Conservation (phyloP, 1,284 basidiomycete species). For the Pascua sp. region DNA sequence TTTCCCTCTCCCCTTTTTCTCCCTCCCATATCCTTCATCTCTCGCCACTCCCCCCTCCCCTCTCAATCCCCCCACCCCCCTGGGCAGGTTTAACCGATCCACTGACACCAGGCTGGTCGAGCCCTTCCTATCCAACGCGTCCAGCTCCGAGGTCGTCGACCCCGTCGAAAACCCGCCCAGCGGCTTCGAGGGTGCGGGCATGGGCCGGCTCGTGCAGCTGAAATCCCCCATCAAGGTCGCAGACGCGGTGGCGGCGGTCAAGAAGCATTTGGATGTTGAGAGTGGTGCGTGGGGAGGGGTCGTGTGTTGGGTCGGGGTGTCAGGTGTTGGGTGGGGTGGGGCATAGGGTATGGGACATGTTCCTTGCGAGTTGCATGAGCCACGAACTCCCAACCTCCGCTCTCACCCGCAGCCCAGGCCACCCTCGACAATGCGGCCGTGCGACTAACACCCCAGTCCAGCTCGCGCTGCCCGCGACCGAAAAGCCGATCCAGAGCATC, state of each 20-base stretch:
- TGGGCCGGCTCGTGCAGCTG: constrained; percentile 66
- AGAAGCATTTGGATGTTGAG: constrained; percentile 62
- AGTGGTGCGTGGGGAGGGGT: constrained; percentile 58
- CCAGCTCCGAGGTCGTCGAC: constrained; percentile 25
- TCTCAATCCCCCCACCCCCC: no score
- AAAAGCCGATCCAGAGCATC: constrained; percentile 49
- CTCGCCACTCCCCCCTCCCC: no score
- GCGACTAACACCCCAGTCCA: constrained; percentile 59
- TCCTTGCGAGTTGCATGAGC: no score
- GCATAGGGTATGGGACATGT: no score
- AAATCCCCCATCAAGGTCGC: constrained; percentile 47
- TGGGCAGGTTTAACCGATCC: neutral
- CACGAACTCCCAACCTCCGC: no score
- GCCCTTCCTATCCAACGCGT: constrained; percentile 30
- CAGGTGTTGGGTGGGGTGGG: neutral
- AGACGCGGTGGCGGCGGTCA: constrained; percentile 64
- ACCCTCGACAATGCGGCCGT: no score
- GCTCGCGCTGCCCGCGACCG: constrained; percentile 58
- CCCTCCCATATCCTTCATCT: no score
- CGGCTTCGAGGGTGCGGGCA: constrained; percentile 55
- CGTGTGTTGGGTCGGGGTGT: neutral
- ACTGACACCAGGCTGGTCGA: constrained; percentile 36
- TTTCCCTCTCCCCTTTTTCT: no score
- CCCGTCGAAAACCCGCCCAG: constrained; percentile 23
- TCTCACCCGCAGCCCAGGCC: no score